These are phyloP conservation scores for Chamaecrista fasciculata DNA, from an alignment of 306 rosid species.

Conservation along the genomic window DNA sequence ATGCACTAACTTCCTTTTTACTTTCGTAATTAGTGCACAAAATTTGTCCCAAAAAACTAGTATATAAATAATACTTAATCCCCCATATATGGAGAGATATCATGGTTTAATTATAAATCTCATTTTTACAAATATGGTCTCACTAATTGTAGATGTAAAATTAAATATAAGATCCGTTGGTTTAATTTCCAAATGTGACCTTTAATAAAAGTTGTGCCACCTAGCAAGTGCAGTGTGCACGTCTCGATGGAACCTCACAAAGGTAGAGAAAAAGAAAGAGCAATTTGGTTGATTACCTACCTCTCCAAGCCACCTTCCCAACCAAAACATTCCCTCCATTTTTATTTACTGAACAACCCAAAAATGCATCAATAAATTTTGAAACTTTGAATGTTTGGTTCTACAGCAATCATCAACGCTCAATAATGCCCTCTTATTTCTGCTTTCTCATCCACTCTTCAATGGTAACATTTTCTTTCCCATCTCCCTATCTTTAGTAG, in stretches of 20 bases:
- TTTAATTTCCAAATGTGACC: background rate
- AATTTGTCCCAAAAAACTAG: too few species aligned
- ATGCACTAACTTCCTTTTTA: background rate
- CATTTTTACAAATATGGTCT: too few species aligned
- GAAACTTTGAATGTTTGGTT: background rate
- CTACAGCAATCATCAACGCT: background rate
- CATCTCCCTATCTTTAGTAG: background rate
- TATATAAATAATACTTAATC: background rate
- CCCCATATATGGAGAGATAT: background rate
- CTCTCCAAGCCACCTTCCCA: background rate
- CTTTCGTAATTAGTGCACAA: background rate
- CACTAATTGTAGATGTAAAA: too few species aligned
- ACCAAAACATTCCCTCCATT: constrained; percentile 1
- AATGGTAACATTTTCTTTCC: constrained; percentile 28
- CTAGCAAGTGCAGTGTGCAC: background rate
- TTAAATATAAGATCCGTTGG: background rate
- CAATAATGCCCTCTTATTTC: background rate
- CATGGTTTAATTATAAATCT: too few species aligned
- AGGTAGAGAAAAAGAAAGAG: background rate
- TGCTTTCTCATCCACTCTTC: constrained; percentile 7
- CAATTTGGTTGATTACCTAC: background rate
- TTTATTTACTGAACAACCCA: background rate
- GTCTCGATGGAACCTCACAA: background rate
- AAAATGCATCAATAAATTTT: constrained; percentile 6
- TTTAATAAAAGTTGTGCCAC: background rate